Evolutionary conservation across 2,329 filamentous ascomycete genomes (phyloP), one percentile per base, ranked within the genome.

Genomic region (Monilinia vaccinii-corymbosi): DNA sequence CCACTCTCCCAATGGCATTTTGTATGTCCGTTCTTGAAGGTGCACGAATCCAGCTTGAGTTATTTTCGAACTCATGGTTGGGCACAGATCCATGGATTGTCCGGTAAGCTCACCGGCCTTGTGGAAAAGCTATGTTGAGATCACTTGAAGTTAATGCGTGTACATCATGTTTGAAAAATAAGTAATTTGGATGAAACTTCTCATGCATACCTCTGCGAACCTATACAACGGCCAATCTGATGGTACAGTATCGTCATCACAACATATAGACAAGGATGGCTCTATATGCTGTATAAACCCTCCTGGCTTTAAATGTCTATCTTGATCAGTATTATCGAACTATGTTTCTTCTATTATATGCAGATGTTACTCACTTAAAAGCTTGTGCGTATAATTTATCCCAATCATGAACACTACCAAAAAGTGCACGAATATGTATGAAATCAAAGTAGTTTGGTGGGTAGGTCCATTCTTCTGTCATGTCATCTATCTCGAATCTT

Each of bases 401-500:
- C 73, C 83, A 87, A 65, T 85, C 79, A 0, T 76, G 71, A 61
- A 86, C 78, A 53, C 78, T 77, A 23, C 84, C 85, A 11, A 78
- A 76, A 70, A 87, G 74, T 66, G 82, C 74, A 59, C 80, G 78
- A 3, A 80, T 77, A 69, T 85, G 83, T 64, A 87, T 78, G 64
- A 79, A 81, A 71, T 86, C 82, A 66, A 84, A 82, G 61, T 77
- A 72, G 63, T 84, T 77, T 11, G 63, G 58, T 2, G 66, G 65
- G 60, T 73, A 75, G 64, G 75, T 72, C 75, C 75, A 76, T 32
- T 68, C 63, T 40, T 73, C 69, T 25, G 78, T 74, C 36, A 79
- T 80, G 67, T 88, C 85, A 67, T 88, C 84, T 55, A 88, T 79
- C 51, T 85, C 77, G 65, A 87, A 88, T 58, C 79, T 77, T 63